Base-by-base conservation (phyloP, 2,329 filamentous ascomycete species). In the Neonectria punicea region DNA sequence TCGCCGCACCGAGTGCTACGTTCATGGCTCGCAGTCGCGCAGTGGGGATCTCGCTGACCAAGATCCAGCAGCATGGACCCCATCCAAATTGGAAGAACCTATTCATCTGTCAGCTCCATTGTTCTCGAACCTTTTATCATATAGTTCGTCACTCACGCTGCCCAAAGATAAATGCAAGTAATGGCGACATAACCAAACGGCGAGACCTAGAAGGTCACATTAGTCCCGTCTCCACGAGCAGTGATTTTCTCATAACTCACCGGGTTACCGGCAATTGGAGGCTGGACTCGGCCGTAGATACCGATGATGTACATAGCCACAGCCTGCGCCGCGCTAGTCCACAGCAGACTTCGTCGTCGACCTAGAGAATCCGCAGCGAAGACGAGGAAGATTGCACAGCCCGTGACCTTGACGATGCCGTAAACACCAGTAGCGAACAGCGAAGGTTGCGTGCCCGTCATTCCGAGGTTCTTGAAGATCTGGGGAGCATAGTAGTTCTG, bases 351-450 rank as follows among this genome's bases (percentile, higher is more conserved):
- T 66, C 76, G 78, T 16, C 89, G 81, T 61, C 91, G 86, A 22
- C 91, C 91, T 1, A 93, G 86, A 2, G 89, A 90, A 75, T 93
- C 91, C 64, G 89, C 89, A 14, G 87, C 85, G 70, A 92, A 89
- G 68, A 90, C 74, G 28, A 93, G 82, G 81, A 93, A 93, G 58
- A 83, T 74, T 5, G 85, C 83, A 73, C 89, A 92, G 43, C 87
- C 86, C 10, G 83, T 78, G 79, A 90, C 89, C 77, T 93, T 93
- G 61, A 92, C 87, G 58, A 93, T 85, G 28, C 91, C 91, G 74
- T 93, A 93, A 69, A 93, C 86, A 44, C 91, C 91, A 0, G 91
- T 93, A 5, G 91, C 90, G 75, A 93, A 92, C 25, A 93, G 86
- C 18, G 86, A 87, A 44, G 86, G 83, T 43, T 84, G 77, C 6